Evolutionary conservation across 192 early-diverging fungal species (phyloP), one percentile per base, ranked within the genome.

Genomic region (Diversispora epigaea): DNA sequence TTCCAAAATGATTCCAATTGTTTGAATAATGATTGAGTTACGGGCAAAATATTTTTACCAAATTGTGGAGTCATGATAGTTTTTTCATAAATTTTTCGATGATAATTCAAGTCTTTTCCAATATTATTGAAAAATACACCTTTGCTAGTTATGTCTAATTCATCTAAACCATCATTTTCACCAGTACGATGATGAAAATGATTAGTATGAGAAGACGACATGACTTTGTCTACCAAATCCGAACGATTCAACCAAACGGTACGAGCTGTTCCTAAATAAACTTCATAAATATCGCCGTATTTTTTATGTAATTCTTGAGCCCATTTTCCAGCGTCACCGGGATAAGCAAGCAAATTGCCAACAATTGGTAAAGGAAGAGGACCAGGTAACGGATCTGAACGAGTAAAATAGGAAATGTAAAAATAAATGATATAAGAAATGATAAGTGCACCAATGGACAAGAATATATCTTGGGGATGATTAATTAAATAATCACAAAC

Each of bases 241-340:
- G 25, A 6, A 19, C 41, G 11, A 7, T 25, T 25, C n/a, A 54
- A 17, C 4, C 25, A 22, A n/a, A 70, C 10, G 0, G 15, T 6
- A 19, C 50, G n/a, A 6, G 1, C 9, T 10, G 68, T 14, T 55
- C 68, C 68, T 17, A 40, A 54, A 39, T 70, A 70, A 70, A 70
- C 7, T 55, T 70, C 68, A 41, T 32, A 70, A 4, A 70, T 54
- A 54, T 70, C 68, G 2, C 68, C 68, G 39, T 70, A 70, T 22
- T 39, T 56, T 40, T 15, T 6, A 21, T 41, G 44, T 66, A 66
- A 46, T 66, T 2, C 6, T n/a, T 56, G 22, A 0, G 19, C 9
- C 32, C 17, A 71, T 56, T 15, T 32, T 55, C 22, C 39, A n/a
- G 43, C 40, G 55, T 71, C 52, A 19, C 47, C 47, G 19, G 50